Percentiles rank a stretch among this genome's conserved stretches.
These are phyloP conservation scores for Thelephora ganbajun DNA, from an alignment of 768 basidiomycete species.

Conservation along the genomic window DNA sequence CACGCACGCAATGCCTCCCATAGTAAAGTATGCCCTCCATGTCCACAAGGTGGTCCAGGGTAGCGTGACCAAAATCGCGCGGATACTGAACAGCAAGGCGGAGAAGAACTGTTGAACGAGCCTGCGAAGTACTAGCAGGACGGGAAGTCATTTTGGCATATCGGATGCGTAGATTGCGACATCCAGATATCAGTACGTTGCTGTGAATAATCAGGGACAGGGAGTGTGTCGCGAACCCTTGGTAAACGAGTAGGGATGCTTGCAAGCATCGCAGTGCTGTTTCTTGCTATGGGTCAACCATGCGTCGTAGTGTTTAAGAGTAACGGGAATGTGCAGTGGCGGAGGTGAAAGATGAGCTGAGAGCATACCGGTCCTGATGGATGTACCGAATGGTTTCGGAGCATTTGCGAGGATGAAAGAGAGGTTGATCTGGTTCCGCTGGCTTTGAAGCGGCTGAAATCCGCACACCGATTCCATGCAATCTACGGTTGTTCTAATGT, in stretches of 20 bases:
- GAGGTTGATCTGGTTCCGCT: slow-evolving; percentile 75
- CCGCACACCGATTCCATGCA: too few relatives aligned
- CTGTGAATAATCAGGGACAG: neutral
- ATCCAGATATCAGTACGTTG: slow-evolving; percentile 7
- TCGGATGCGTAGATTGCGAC: slow-evolving; percentile 65
- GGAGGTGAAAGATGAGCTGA: neutral
- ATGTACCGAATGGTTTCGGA: slow-evolving; percentile 96
- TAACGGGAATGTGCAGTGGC: neutral
- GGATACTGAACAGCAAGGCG: slow-evolving; percentile 41
- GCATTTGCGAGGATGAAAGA: slow-evolving; percentile 94
- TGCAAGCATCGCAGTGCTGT: slow-evolving; percentile 93
- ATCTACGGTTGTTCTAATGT: too few relatives aligned
- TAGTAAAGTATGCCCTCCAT: slow-evolving; percentile 77
- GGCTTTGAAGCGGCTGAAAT: too few relatives aligned
- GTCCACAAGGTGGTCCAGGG: slow-evolving; percentile 81
- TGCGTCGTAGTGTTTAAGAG: slow-evolving; percentile 34
- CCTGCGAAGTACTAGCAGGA: slow-evolving; percentile 51
- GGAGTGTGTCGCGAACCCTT: slow-evolving; percentile 48
- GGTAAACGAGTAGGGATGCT: slow-evolving; percentile 81
- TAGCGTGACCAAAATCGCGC: slow-evolving; percentile 64
- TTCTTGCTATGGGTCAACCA: slow-evolving; percentile 94
- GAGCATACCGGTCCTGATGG: slow-evolving; percentile 83
- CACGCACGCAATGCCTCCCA: slow-evolving; percentile 70
- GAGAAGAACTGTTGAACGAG: slow-evolving; percentile 53
- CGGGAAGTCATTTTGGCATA: slow-evolving; percentile 67